These are phyloP conservation scores for Bremia lactucae DNA, from an alignment of 352 stramenopile genomes.

Conservation along the genomic window DNA sequence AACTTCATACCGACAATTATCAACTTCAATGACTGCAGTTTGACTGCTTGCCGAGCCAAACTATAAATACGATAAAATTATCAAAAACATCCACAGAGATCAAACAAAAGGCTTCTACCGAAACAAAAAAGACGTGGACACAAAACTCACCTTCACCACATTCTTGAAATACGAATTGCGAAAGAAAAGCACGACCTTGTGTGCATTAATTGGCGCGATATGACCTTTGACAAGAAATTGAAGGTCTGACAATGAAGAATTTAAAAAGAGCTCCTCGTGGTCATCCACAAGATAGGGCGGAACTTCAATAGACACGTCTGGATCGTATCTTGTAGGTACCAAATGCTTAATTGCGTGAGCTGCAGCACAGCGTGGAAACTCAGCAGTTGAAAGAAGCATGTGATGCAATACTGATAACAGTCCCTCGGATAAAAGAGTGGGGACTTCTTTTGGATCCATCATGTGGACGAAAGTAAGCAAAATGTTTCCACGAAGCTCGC, in stretches of 20 bases:
- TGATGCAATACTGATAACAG: constrained; percentile 69
- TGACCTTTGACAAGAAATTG: constrained; percentile 83
- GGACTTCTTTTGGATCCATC: constrained; percentile 72
- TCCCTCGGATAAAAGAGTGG: constrained; percentile 61
- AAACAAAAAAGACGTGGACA: constrained; percentile 13
- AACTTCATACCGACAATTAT: constrained; percentile 84
- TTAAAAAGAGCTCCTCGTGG: constrained; percentile 80
- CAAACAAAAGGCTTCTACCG: too few species aligned
- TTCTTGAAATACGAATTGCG: constrained; percentile 88
- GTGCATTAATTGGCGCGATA: constrained; percentile 79
- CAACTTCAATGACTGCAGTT: constrained; percentile 80
- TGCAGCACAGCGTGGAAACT: constrained; percentile 70
- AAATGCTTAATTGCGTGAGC: constrained; percentile 83
- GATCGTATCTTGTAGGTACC: constrained; percentile 56
- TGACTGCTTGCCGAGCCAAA: constrained; percentile 73
- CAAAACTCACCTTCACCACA: constrained; percentile 77
- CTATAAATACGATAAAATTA: too few species aligned
- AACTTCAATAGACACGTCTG: constrained; percentile 67
- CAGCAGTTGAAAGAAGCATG: constrained; percentile 64
- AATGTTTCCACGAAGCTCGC: constrained; percentile 75
- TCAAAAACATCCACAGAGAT: too few species aligned
- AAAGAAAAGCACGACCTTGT: constrained; percentile 86
- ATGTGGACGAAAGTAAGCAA: constrained; percentile 85
- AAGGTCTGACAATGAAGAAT: constrained; percentile 72
- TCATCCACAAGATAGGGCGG: constrained; percentile 77